A percentile compares a stretch with the other conserved stretches of the same genome.
Conservation (phyloP, 768 basidiomycete species). For the Albatrellus ellisii region DNA sequence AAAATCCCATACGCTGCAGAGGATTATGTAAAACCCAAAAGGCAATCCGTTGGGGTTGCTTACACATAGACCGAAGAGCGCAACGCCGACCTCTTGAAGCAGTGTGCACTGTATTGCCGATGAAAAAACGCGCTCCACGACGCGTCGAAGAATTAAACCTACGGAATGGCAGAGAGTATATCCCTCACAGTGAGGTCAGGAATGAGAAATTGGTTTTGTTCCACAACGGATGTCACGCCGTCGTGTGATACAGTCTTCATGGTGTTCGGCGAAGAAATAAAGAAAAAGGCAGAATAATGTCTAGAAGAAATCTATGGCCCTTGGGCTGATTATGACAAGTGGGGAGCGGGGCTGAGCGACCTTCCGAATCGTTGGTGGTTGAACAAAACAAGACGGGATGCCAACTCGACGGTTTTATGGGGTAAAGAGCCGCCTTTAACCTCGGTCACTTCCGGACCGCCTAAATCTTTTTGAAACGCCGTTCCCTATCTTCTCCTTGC, state of each 20-base stretch:
- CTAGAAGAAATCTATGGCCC: not conserved
- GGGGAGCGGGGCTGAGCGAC: not conserved
- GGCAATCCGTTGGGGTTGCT: slow-evolving; percentile 15
- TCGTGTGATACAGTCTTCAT: slow-evolving; percentile 13
- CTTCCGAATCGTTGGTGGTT: no score
- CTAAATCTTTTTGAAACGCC: no score
- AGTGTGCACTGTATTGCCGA: slow-evolving; percentile 49
- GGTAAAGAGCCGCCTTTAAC: no score
- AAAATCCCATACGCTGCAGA: slow-evolving; percentile 57
- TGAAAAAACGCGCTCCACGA: not conserved
- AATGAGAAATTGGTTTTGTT: slow-evolving; percentile 53
- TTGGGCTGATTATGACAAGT: not conserved
- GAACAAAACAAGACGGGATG: no score
- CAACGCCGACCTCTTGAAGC: slow-evolving; percentile 82
- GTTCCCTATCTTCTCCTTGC: no score
- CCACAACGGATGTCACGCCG: slow-evolving; percentile 17
- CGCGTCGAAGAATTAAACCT: slow-evolving; percentile 20
- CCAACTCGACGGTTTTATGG: no score
- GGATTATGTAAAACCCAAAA: slow-evolving; percentile 12
- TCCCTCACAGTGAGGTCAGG: slow-evolving; percentile 86
- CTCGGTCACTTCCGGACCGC: no score
- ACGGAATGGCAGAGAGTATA: slow-evolving; percentile 75
- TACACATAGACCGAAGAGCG: slow-evolving; percentile 71
- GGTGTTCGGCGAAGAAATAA: not conserved
- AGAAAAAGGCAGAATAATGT: not conserved